Base-by-base conservation (phyloP, 495 filamentous ascomycete genomes). In the Arthonia radiata region DNA sequence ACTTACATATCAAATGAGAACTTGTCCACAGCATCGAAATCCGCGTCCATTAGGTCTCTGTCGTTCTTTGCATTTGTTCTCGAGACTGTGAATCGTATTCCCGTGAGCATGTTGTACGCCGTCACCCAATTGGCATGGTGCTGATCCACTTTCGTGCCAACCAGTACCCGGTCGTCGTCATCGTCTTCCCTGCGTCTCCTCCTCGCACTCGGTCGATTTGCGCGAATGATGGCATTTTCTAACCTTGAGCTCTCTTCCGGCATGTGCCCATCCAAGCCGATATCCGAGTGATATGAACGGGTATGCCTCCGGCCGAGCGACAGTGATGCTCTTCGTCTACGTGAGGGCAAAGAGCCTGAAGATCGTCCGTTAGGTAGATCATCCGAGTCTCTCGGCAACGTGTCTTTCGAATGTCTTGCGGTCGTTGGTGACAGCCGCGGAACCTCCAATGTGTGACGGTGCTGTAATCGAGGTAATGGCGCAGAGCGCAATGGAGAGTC, bases 91-190 rank as follows among this genome's bases (percentile, higher is more conserved):
- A 99, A 93, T 23, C 86, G 79, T 39, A 99, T 99, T 29, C 86
- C 86, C 3, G 86, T 94, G 50, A 99, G 64, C 86, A 99, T 99
- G 49, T 99, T 94, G 50, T 99, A 99, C 18, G 89, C 82, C 4
- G 78, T 93, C 12, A 91, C 79, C 70, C 79, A 99, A 48, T 99
- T 99, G 26, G 76, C 78, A 46, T 99, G 86, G 38, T 77, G 75
- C 51, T 92, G 81, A 44, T 94, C 86, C 18, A 99, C 86, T 49
- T 92, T 93, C 13, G 81, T 94, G 26, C 86, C 86, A n/a, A 99
- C 81, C 23, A 64, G 47, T 28, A 89, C 61, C 18, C 91, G 81
- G 30, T 79, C 61, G 36, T 93, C 86, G 37, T 94, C 89, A 32
- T 92, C 76, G 35, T 91, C 82, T 17, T 89, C 73, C 33, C 93